Evolutionary conservation across 176 grass and related monocot genomes (phyloP).

Genomic region (Saccharum officinarum): DNA sequence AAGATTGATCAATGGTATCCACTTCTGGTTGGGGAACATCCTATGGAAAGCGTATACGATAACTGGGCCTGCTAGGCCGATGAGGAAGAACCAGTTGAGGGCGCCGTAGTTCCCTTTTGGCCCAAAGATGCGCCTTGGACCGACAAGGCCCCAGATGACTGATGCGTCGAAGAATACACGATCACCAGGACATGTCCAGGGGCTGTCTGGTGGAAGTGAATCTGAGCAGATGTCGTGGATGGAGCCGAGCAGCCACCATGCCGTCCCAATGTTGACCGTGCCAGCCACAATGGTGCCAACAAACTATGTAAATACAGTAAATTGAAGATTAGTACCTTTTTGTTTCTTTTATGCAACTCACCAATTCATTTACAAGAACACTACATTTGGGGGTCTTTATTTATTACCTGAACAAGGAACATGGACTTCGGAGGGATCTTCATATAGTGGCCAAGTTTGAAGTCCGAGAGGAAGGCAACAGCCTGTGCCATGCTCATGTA

Average conservation of each 20-base stretch:
- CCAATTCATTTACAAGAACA: background rate
- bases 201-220: slow-evolving; percentile 55
- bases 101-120: slow-evolving; percentile 46
- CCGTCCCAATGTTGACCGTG: slow-evolving; percentile 62
- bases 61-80: slow-evolving; percentile 52
- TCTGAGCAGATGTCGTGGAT: slow-evolving; percentile 57
- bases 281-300: slow-evolving; percentile 71
- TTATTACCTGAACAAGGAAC: slow-evolving; percentile 91
- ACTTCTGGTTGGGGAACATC: slow-evolving; percentile 51
- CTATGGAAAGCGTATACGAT: slow-evolving; percentile 64
- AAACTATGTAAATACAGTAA: slow-evolving; percentile 37
- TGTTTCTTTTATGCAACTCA: background rate
- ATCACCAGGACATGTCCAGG: slow-evolving; percentile 74
- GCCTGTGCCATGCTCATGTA: slow-evolving; percentile 97
- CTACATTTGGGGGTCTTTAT: background rate
- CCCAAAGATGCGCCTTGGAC: slow-evolving; percentile 61
- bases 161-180: slow-evolving; percentile 83
- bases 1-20: slow-evolving; percentile 85
- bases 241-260: slow-evolving; percentile 78
- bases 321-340: slow-evolving; percentile 10
- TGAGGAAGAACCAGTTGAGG: slow-evolving; percentile 83
- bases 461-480: slow-evolving; percentile 75
- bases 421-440: slow-evolving; percentile 97
- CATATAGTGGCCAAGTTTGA: slow-evolving; percentile 99
- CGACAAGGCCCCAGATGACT: slow-evolving; percentile 84